Evolutionary conservation across 352 stramenopile genomes (phyloP), one percentile per base, ranked within the genome.

Genomic region (Halophytophthora polymorphica): DNA sequence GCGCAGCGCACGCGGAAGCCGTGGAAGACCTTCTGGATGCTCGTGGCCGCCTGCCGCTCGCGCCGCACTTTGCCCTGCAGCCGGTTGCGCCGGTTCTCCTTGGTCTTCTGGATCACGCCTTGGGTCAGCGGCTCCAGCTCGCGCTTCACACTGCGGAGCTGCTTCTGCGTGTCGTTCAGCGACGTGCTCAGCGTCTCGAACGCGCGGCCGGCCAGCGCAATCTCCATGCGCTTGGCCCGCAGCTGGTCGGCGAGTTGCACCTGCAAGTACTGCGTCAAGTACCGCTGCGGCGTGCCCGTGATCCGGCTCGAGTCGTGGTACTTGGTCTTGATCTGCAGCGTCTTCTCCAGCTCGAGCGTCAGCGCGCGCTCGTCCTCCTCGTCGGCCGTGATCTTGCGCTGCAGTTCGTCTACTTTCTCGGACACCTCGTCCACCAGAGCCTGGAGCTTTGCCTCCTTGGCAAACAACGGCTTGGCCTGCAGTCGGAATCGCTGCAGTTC

Each of bases 191-290:
- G 39, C 5, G 63, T 51, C 49, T 95, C 84, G 1, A 91, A 60
- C 3, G 66, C 56, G 1, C 70, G 69, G 8, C 56, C 56, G 45
- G 83, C 71, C 46, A 91, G 71, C 1, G 75, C 76, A 12, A 90
- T 71, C 34, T 77, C 62, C 17, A 90, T 69, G 18, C 82, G 77
- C 44, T 88, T 86, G 11, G 76, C 78, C 19, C 79, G 74, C 19
- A 96, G 47, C 47, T 93, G 77, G 45, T 96, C 89, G 0, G 86
- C 78, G 37, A 97, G 71, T 43, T 93, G 84, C n/a, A 95, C 83
- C 61, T 95, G 83, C 11, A 98, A 58, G 48, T 96, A 98, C 56
- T 95, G 88, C n/a, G 91, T 98, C 22, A 96, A 58, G 62, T 93
- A 98, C 11, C 91, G 82, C 63, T 98, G 91, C 38, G 82, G 87